Evolutionary conservation across 192 early-diverging fungal species (phyloP).

Genomic region (Podila epigama): DNA sequence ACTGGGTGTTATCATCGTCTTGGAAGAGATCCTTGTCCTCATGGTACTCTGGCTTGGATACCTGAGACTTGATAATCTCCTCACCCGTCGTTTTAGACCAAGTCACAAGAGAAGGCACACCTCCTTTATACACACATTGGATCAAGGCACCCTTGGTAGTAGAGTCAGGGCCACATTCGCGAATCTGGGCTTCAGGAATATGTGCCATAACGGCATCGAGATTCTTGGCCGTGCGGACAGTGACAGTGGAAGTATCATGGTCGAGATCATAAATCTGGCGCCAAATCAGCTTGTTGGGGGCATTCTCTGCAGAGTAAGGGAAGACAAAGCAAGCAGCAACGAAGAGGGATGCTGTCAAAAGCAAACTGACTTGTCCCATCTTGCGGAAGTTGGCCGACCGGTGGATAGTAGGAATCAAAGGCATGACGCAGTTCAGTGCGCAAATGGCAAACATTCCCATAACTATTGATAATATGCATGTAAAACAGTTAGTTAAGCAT

Average conservation of each 20-base stretch:
- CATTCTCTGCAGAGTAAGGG: constrained; percentile 47
- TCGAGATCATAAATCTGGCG: constrained; percentile 51
- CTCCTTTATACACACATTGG: constrained; percentile 33
- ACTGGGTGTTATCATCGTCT: background rate
- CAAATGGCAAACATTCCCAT: constrained; percentile 48
- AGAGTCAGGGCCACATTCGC: constrained; percentile 30
- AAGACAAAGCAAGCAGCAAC: constrained; percentile 26
- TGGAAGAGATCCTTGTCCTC: background rate
- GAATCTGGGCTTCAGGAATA: constrained; percentile 16
- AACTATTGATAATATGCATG: constrained; percentile 16
- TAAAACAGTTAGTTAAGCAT: background rate
- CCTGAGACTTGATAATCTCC: constrained; percentile 33
- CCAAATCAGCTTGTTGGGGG: constrained; percentile 57
- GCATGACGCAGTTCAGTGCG: constrained; percentile 47
- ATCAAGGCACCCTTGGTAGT: constrained; percentile 16
- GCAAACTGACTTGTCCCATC: constrained; percentile 26
- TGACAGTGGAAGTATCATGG: constrained; percentile 29
- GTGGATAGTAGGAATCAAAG: constrained; percentile 56
- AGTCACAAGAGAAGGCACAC: constrained; percentile 16
- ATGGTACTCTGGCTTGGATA: constrained; percentile 29
- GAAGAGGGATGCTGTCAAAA: constrained; percentile 40
- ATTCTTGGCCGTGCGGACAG: constrained; percentile 42
- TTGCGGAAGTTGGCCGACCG: constrained; percentile 39
- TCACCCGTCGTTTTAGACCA: constrained; percentile 25
- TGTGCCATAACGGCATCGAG: constrained; percentile 23